These are phyloP conservation scores for Penstemon davidsonii DNA, from an alignment of 257 asterid genomes.

Conservation along the genomic window DNA sequence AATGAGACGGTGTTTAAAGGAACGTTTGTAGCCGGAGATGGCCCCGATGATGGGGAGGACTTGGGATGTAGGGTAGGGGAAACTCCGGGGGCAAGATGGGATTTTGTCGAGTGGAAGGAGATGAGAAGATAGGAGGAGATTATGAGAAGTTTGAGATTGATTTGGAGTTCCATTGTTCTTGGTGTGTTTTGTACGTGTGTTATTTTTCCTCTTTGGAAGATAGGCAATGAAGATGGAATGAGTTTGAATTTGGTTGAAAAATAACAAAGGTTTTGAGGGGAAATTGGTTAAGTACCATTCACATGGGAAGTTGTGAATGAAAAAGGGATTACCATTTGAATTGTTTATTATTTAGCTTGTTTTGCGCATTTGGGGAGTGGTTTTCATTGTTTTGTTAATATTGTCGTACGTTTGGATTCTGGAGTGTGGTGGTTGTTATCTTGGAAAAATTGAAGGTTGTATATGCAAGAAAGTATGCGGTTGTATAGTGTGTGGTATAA, in stretches of 20 bases:
- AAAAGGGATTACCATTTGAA: constrained; percentile 21
- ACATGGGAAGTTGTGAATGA: constrained; percentile 21
- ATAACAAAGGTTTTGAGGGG: not conserved
- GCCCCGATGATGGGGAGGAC: not conserved
- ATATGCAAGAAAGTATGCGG: no score
- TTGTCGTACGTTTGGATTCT: constrained; percentile 9
- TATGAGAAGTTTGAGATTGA: constrained; percentile 28
- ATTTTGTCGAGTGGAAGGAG: constrained; percentile 12
- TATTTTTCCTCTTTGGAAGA: not conserved
- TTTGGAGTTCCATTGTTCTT: constrained; percentile 27
- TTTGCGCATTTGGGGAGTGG: constrained; percentile 22
- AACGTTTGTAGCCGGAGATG: not conserved
- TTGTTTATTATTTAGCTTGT: constrained; percentile 18
- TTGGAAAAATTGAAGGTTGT: no score
- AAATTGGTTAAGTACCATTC: constrained; percentile 14
- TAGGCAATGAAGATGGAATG: constrained; percentile 7
- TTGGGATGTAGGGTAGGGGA: constrained; percentile 11
- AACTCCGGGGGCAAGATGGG: constrained; percentile 12
- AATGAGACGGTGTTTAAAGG: not conserved
- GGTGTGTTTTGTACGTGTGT: no score
- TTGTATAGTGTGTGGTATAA: no score
- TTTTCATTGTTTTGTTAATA: constrained; percentile 12
- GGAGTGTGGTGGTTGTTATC: not conserved
- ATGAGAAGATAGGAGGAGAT: constrained; percentile 27
- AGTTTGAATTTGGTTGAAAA: not conserved